phyloP scores from a whole-genome alignment of 495 filamentous ascomycete species.

The Penicillium goetzii region DNA sequence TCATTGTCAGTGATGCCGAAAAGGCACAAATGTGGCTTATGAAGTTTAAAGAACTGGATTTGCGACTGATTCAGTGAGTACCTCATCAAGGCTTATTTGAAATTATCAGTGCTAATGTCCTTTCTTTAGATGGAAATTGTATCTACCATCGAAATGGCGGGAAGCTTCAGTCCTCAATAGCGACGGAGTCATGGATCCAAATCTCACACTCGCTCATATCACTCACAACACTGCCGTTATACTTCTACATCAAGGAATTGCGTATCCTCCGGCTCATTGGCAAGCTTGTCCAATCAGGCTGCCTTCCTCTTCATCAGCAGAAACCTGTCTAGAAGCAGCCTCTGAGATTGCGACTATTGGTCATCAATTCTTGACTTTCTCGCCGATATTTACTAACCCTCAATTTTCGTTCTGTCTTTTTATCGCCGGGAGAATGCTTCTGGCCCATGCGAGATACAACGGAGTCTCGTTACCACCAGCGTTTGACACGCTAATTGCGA shows the following conservation, averaged over 20 bases:
- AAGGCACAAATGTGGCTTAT: conserved; percentile 41
- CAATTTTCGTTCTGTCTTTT: conserved; percentile 36
- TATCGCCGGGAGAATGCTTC: conserved; percentile 37
- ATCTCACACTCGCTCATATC: conserved; percentile 32
- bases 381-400: conserved; percentile 26
- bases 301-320: conserved; percentile 23
- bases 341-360: conserved; percentile 29
- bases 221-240: conserved; percentile 35
- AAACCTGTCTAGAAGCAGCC: conserved; percentile 33
- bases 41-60: conserved; percentile 26
- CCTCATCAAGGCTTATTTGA: neutral
- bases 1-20: conserved; percentile 31
- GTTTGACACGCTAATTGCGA: conserved; percentile 32
- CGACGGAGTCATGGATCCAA: conserved; percentile 32
- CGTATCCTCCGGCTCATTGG: conserved; percentile 30
- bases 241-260: conserved; percentile 31
- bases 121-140: conserved; percentile 39
- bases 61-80: conserved; percentile 24
- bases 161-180: conserved; percentile 19
- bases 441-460: conserved; percentile 36
- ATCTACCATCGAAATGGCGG: conserved; percentile 29
- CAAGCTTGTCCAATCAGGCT: conserved; percentile 22
- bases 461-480: conserved; percentile 23
- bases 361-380: conserved; percentile 25
- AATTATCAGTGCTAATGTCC: conserved; percentile 25